Percentiles rank a stretch among this genome's conserved stretches.
Evolutionary conservation across 192 early-diverging fungal species (phyloP).

Genomic region (Coemansia sp.): DNA sequence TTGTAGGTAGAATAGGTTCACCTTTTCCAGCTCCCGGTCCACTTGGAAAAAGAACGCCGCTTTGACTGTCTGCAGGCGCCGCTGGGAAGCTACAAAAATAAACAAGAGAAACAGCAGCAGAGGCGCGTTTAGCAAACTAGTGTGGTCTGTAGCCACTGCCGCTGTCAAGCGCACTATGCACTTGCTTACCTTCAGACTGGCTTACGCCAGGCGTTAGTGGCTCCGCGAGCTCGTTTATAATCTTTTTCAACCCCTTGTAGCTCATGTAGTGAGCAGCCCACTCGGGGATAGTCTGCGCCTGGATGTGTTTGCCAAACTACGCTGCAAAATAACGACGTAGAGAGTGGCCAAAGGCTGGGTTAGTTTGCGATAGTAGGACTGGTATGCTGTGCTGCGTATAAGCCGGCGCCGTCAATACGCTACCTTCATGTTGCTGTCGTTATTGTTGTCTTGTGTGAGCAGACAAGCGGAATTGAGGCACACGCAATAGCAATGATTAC

Average conservation of each 20-base stretch:
- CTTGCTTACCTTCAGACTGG: slow-evolving; percentile 31
- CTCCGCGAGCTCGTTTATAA: slow-evolving; percentile 72
- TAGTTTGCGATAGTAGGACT: not conserved
- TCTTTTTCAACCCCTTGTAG: slow-evolving; percentile 98
- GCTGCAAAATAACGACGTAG: not conserved
- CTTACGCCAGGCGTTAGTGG: slow-evolving; percentile 45
- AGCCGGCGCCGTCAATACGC: not conserved
- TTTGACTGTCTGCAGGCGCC: slow-evolving; percentile 77
- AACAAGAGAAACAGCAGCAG: not conserved
- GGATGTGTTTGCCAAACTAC: slow-evolving; percentile 98
- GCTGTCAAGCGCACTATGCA: too few relatives aligned
- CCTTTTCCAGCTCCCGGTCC: slow-evolving; percentile 97
- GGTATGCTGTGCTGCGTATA: too few relatives aligned
- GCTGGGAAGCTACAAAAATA: slow-evolving; percentile 21
- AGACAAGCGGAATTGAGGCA: slow-evolving; percentile 2
- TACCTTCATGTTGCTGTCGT: not conserved
- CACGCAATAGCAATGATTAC: not conserved
- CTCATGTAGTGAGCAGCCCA: slow-evolving; percentile 94
- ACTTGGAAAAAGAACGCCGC: slow-evolving; percentile 97
- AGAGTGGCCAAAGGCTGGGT: not conserved
- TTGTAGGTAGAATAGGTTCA: slow-evolving; percentile 95
- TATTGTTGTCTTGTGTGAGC: too few relatives aligned
- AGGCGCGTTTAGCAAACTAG: not conserved
- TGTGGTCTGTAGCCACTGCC: not conserved
- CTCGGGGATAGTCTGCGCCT: slow-evolving; percentile 84